phyloP scores from a whole-genome alignment of 345 rosid genomes.

The Citrus sp. region DNA sequence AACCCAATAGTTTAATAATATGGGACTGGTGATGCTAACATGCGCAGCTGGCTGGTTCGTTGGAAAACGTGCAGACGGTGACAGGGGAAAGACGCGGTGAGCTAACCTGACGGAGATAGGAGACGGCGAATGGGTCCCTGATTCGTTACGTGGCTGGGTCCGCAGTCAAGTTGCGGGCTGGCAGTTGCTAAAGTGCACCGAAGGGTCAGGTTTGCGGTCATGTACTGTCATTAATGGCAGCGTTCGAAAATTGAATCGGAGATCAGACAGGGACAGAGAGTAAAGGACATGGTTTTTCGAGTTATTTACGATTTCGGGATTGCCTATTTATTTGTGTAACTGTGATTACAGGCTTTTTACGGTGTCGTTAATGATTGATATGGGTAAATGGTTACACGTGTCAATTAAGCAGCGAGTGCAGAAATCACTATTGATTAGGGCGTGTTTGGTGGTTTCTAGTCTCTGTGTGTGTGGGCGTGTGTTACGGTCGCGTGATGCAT shows the following conservation, averaged over 20 bases:
- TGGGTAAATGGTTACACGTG: neutral
- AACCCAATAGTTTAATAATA: neutral
- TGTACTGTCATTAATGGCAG: neutral
- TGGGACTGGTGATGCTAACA: neutral
- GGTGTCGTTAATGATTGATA: neutral
- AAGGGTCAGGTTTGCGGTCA: neutral
- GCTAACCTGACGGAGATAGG: conserved; percentile 20
- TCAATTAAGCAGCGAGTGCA: neutral
- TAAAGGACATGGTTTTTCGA: neutral
- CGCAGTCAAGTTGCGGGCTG: neutral
- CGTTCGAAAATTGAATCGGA: neutral
- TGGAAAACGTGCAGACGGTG: conserved; percentile 19
- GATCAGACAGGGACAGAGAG: neutral
- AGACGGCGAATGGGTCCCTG: conserved; percentile 25
- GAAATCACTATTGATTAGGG: neutral
- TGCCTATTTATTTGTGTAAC: neutral
- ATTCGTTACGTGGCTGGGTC: neutral
- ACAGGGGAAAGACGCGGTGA: conserved; percentile 10
- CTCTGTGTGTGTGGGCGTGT: too few species aligned
- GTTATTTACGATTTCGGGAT: conserved; percentile 15
- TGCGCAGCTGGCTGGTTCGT: conserved; percentile 11
- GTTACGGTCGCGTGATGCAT: too few species aligned
- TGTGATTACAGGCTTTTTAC: neutral
- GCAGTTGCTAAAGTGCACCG: conserved; percentile 9
- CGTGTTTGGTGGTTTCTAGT: too few species aligned